Evolutionary conservation across 2,329 filamentous ascomycete genomes (phyloP).

Genomic region (Cladophialophora bantiana): DNA sequence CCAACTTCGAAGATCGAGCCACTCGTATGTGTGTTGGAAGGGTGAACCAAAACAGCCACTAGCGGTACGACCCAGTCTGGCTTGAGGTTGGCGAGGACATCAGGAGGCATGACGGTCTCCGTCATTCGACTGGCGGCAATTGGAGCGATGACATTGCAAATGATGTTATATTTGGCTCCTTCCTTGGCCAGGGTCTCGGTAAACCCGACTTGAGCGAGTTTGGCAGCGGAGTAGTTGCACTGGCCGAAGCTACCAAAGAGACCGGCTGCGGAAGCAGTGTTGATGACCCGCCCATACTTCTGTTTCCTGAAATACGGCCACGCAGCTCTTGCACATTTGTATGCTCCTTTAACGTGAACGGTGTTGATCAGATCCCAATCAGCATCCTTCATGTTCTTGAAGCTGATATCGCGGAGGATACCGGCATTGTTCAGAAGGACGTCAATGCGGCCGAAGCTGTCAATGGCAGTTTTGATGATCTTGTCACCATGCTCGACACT

Average conservation of each 20-base stretch:
- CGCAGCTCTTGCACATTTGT: conserved; percentile 92
- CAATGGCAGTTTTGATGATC: conserved; percentile 75
- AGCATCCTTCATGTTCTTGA: conserved; percentile 97
- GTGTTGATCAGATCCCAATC: conserved; percentile 96
- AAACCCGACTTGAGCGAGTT: conserved; percentile 93
- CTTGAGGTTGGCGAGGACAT: conserved; percentile 82
- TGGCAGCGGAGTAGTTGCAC: conserved; percentile 95
- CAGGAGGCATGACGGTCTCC: conserved; percentile 92
- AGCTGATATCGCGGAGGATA: conserved; percentile 92
- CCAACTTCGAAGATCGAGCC: conserved; percentile 93
- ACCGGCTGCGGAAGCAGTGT: conserved; percentile 94
- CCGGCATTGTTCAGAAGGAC: conserved; percentile 98
- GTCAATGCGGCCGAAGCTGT: conserved; percentile 74
- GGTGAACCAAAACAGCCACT: conserved; percentile 86
- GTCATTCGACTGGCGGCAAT: conserved; percentile 97
- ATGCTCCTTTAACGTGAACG: conserved; percentile 91
- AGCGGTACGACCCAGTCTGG: conserved; percentile 96
- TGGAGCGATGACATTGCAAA: conserved; percentile 92
- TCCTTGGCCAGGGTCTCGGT: conserved; percentile 98
- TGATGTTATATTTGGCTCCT: conserved; percentile 96
- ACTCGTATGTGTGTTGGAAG: conserved; percentile 80
- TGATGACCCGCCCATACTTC: conserved; percentile 96
- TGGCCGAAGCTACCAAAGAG: conserved; percentile 96
- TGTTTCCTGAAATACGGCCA: conserved; percentile 99
- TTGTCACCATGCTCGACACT: conserved; percentile 80